Conservation (phyloP, 345 rosid genomes). For the Sonneratia caseolaris region DNA sequence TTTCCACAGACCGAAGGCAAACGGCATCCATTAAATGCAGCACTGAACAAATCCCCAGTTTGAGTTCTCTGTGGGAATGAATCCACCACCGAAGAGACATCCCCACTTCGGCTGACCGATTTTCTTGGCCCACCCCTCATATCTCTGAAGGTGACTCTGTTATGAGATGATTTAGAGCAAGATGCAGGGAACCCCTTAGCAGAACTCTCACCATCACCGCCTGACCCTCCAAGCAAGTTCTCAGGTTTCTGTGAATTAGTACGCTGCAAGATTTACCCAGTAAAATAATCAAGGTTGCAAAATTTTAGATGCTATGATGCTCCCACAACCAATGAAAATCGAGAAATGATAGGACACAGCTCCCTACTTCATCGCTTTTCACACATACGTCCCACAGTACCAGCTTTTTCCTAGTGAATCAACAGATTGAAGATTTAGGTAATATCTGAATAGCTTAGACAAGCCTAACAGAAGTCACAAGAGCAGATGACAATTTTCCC, state of each 20-base stretch:
- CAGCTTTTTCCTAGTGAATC: background rate
- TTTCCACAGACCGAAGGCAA: constrained; percentile 45
- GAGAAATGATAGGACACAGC: background rate
- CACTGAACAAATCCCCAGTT: constrained; percentile 66
- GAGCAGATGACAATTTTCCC: background rate
- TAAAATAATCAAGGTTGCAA: constrained; percentile 5
- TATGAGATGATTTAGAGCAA: constrained; percentile 46
- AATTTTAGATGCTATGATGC: background rate
- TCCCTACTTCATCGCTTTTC: background rate
- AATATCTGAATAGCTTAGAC: background rate
- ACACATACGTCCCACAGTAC: background rate
- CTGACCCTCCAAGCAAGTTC: constrained; percentile 38
- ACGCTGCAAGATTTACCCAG: background rate
- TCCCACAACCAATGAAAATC: background rate
- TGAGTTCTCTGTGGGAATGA: constrained; percentile 60
- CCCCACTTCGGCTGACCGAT: constrained; percentile 45
- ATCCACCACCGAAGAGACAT: constrained; percentile 27
- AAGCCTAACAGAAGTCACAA: background rate
- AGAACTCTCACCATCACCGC: constrained; percentile 53
- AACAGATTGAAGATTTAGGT: background rate
- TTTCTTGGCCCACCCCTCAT: constrained; percentile 38
- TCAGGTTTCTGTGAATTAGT: constrained; percentile 60
- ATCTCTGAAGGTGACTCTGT: constrained; percentile 15
- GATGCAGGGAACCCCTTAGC: constrained; percentile 59
- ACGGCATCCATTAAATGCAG: constrained; percentile 37